Evolutionary conservation across 768 basidiomycete genomes (phyloP), one percentile per base, ranked within the genome.

Genomic region (Suillus spraguei): DNA sequence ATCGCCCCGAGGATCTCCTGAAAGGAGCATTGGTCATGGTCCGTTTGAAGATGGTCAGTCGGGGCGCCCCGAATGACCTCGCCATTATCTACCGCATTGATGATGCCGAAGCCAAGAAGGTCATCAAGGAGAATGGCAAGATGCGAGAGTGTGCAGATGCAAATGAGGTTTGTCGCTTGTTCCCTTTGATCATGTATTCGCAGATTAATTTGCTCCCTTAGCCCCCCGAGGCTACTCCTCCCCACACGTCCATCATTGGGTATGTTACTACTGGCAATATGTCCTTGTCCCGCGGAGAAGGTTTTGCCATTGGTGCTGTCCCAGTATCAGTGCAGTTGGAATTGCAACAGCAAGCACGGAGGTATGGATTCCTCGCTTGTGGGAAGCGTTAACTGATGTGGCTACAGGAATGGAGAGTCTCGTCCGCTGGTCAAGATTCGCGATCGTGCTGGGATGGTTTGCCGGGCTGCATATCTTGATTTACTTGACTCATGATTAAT

Each of bases 231-330:
- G 65, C 74, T 7, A 72, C 76, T 8, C 80, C 87, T 6, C 68
- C 77, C 2, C 70, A 80, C 54, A 72, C 77, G 4, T 71, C 76
- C 4, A 81, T 92, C 32, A 85, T 97, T 60, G 96, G 97, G 0
- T 92, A 91, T 69, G 82, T 95, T 22, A 94, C 94, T 0, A 89
- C 91, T 3, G 96, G 95, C 0, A 88, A 87, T 64, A 90, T 85
- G 71, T 96, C 95, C 2, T 81, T 98, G 9, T 82, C 87, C 0
- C 83, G 87, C 35, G 96, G 96, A 0, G 78, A 84, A 63, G 95
- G 93, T 0, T 86, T 86, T 68, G 95, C 86, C 3, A 81, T 97
- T 14, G 97, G 88, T 20, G 86, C 88, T 0, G 76, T 98, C 20
- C 79, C 92, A 4, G 71, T 95, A 14, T 69, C 73, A 33, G 77